Conservation (phyloP, 2,329 filamentous ascomycete genomes). For the Pseudomassariella vexata region DNA sequence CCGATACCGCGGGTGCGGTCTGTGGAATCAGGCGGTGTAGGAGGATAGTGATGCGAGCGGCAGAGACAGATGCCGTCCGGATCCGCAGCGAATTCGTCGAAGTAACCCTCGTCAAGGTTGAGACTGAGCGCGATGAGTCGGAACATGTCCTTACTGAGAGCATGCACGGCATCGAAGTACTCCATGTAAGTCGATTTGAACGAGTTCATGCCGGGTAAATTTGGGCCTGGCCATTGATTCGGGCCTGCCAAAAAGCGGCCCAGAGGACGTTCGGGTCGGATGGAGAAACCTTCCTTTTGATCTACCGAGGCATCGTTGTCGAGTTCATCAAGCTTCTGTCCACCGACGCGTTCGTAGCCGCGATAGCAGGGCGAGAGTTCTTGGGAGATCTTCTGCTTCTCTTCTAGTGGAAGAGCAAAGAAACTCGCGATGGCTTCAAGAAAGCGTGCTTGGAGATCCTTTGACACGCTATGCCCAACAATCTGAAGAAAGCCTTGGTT, state of each 20-base stretch:
- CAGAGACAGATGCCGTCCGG: slow-evolving; percentile 2
- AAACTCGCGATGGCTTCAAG: slow-evolving; percentile 1
- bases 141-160: slow-evolving; percentile 2
- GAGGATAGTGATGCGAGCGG: slow-evolving; percentile 5
- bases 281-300: slow-evolving; percentile 6
- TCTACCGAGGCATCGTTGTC: slow-evolving; percentile 1
- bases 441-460: not conserved
- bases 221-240: slow-evolving; percentile 7
- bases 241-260: slow-evolving; percentile 4
- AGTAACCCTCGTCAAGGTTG: slow-evolving; percentile 5
- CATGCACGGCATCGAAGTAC: slow-evolving; percentile 2
- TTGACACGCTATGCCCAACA: slow-evolving; percentile 3
- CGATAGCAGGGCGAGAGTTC: slow-evolving; percentile 6
- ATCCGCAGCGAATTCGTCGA: slow-evolving; percentile 2
- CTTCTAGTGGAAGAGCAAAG: slow-evolving; percentile 3
- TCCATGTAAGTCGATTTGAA: slow-evolving; percentile 4
- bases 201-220: too few species aligned
- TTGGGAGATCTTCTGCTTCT: slow-evolving; percentile 6
- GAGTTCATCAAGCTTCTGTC: slow-evolving; percentile 7
- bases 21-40: slow-evolving; percentile 3
- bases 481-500: slow-evolving; percentile 7
- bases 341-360: slow-evolving; percentile 6
- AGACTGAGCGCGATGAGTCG: slow-evolving; percentile 3
- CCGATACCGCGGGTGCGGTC: slow-evolving; percentile 11
- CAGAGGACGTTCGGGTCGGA: slow-evolving; percentile 3